phyloP scores from a whole-genome alignment of 345 rosid genomes.

The Brassica napus region DNA sequence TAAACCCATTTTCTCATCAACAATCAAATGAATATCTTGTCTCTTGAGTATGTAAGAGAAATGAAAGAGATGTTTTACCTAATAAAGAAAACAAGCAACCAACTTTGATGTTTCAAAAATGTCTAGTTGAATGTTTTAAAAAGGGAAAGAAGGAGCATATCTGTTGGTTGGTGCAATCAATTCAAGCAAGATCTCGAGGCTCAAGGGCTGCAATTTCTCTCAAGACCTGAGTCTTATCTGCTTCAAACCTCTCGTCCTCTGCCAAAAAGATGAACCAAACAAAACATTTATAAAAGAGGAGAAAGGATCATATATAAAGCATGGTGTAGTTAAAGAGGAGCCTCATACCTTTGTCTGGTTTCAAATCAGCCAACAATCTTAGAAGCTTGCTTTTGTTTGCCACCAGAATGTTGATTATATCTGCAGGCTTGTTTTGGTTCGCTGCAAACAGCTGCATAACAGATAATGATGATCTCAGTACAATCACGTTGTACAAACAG shows the following conservation, averaged over 20 bases:
- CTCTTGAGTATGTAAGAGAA: neutral
- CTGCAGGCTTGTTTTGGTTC: slow-evolving; percentile 72
- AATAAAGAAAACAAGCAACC: slow-evolving; percentile 21
- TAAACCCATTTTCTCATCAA: slow-evolving; percentile 32
- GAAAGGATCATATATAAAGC: neutral
- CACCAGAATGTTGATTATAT: slow-evolving; percentile 59
- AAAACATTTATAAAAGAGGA: neutral
- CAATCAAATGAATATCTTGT: neutral
- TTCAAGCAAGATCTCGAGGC: slow-evolving; percentile 40
- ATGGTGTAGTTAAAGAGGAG: neutral
- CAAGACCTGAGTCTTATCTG: slow-evolving; percentile 91
- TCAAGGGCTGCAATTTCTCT: slow-evolving; percentile 81
- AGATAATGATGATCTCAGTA: slow-evolving; percentile 12
- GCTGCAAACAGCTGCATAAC: slow-evolving; percentile 71
- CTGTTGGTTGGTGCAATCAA: neutral
- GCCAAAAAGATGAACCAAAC: slow-evolving; percentile 35
- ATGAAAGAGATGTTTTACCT: slow-evolving; percentile 32
- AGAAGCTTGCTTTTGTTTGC: slow-evolving; percentile 77
- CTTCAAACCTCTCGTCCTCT: slow-evolving; percentile 95
- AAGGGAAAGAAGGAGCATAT: slow-evolving; percentile 26
- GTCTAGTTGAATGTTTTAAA: slow-evolving; percentile 20
- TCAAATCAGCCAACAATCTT: slow-evolving; percentile 74
- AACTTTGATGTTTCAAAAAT: slow-evolving; percentile 39
- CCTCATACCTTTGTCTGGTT: slow-evolving; percentile 63
- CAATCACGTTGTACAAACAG: neutral